Percentiles rank a stretch among this genome's conserved stretches.
Evolutionary conservation across 768 basidiomycete genomes (phyloP).

Genomic region (Russula abietina): DNA sequence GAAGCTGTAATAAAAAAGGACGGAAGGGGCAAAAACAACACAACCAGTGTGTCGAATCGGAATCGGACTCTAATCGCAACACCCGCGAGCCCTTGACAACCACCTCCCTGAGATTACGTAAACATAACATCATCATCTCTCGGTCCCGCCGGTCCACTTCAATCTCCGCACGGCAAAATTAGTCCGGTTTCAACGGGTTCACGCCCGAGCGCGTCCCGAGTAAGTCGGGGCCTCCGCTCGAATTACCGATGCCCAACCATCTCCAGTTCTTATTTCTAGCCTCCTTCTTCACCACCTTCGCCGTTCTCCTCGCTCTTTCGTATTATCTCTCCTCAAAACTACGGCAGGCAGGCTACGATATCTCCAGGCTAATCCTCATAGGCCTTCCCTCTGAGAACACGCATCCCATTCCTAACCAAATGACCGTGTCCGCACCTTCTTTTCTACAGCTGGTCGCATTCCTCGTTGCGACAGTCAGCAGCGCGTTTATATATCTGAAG

Average conservation of each 20-base stretch:
- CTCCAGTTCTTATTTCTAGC: conserved; percentile 50
- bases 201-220: too few species aligned
- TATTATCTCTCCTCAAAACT: conserved; percentile 42
- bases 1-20: conserved; percentile 4
- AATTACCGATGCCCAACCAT: conserved; percentile 46
- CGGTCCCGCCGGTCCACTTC: neutral
- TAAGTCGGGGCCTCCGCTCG: neutral
- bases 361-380: conserved; percentile 55
- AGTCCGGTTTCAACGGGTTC: neutral
- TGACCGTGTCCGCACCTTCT: conserved; percentile 18
- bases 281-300: conserved; percentile 46
- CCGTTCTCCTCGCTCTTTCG: conserved; percentile 42
- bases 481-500: conserved; percentile 49
- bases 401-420: conserved; percentile 12
- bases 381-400: conserved; percentile 39
- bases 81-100: neutral
- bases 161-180: neutral
- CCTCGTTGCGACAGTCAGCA: conserved; percentile 44
- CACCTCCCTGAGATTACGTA: neutral
- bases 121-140: neutral
- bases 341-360: conserved; percentile 49
- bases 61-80: neutral
- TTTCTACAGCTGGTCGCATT: conserved; percentile 47
- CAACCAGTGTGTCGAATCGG: conserved; percentile 5
- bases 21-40: neutral